Percentiles rank a stretch among this genome's conserved stretches.
phyloP scores from a whole-genome alignment of 305 asterid species.

The Ilex paraguariensis region DNA sequence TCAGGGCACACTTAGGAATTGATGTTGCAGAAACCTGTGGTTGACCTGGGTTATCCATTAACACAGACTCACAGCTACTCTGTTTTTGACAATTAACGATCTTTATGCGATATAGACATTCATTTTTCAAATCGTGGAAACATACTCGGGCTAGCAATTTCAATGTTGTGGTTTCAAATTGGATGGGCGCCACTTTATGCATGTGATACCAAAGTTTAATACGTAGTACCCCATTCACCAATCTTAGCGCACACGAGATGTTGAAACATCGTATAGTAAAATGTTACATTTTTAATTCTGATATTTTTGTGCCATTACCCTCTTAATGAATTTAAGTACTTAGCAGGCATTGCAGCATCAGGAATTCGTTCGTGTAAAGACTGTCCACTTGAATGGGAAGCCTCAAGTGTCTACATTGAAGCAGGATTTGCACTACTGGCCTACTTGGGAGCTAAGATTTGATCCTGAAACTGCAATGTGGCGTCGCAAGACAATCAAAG shows the following conservation, averaged over 20 bases:
- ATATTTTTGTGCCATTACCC: background rate
- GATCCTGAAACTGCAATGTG: constrained; percentile 82
- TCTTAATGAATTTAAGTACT: background rate
- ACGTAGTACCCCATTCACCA: background rate
- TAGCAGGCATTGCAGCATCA: constrained; percentile 75
- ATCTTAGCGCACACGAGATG: background rate
- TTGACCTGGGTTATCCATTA: too few relatives aligned
- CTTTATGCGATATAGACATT: too few relatives aligned
- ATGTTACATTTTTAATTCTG: background rate
- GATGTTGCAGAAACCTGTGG: background rate
- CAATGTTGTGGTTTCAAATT: too few relatives aligned
- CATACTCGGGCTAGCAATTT: too few relatives aligned
- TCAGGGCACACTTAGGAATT: background rate
- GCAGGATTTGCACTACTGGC: constrained; percentile 99
- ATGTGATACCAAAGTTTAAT: too few relatives aligned
- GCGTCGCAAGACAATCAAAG: constrained; percentile 70
- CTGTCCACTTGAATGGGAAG: constrained; percentile 88
- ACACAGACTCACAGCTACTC: background rate
- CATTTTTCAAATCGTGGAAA: too few relatives aligned
- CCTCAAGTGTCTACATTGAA: constrained; percentile 85
- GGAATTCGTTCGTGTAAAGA: constrained; percentile 84
- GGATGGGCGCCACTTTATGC: too few relatives aligned
- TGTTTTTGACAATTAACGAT: too few relatives aligned
- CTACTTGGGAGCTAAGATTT: constrained; percentile 92
- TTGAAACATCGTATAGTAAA: background rate